Evolutionary conservation across 345 rosid species (phyloP).

Genomic region (Syzygium oleosum): DNA sequence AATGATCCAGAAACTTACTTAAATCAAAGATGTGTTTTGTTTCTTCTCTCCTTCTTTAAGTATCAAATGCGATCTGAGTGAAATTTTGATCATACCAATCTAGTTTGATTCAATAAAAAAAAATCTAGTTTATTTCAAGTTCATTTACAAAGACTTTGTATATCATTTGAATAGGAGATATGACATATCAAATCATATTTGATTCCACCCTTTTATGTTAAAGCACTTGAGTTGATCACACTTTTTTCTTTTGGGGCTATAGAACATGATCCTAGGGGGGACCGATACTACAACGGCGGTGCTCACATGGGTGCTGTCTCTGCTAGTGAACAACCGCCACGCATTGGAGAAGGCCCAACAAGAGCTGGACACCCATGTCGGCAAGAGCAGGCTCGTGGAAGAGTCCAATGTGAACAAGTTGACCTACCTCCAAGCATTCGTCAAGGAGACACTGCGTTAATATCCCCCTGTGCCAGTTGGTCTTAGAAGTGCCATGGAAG

Average conservation of each 20-base stretch:
- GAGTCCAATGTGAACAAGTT: slow-evolving; percentile 12
- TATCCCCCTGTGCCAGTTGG: slow-evolving; percentile 6
- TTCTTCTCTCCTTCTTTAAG: not conserved
- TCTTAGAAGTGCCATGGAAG: slow-evolving; percentile 7
- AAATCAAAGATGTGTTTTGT: not conserved
- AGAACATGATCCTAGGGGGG: slow-evolving; percentile 17
- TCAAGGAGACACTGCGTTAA: slow-evolving; percentile 12
- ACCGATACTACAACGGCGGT: slow-evolving; percentile 17
- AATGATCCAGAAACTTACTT: not conserved
- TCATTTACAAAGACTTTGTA: not conserved
- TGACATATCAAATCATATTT: not conserved
- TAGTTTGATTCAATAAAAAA: not conserved
- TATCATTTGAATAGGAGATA: not conserved
- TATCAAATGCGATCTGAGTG: not conserved
- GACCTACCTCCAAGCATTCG: slow-evolving; percentile 14
- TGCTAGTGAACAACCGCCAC: slow-evolving; percentile 15
- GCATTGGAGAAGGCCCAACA: slow-evolving; percentile 9
- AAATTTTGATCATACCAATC: not conserved
- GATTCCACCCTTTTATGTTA: not conserved
- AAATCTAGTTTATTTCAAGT: not conserved
- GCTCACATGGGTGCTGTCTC: slow-evolving; percentile 20
- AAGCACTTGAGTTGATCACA: not conserved
- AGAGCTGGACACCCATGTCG: slow-evolving; percentile 17
- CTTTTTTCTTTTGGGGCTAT: not conserved
- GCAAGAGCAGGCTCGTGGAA: slow-evolving; percentile 4